Percentiles rank a stretch among this genome's conserved stretches.
These are phyloP conservation scores for Massariosphaeria phaeospora DNA, from an alignment of 495 filamentous ascomycete genomes.

Conservation along the genomic window DNA sequence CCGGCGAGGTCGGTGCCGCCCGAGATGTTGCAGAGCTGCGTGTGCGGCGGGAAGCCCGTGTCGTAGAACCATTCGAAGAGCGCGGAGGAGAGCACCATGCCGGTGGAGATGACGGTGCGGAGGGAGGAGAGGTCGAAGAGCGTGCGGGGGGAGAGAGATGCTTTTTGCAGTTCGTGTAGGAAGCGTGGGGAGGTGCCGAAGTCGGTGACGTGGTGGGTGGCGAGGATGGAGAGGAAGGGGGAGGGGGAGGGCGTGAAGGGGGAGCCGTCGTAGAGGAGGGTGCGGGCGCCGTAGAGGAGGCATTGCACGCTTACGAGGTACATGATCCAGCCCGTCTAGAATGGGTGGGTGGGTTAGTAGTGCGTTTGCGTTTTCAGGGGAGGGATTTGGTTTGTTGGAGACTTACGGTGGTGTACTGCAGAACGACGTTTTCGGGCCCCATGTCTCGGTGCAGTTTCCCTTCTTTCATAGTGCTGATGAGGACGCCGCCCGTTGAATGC, in stretches of 20 bases:
- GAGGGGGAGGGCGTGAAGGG: constrained; percentile 63
- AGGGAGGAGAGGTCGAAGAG: constrained; percentile 58
- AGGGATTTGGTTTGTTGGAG: constrained; percentile 3
- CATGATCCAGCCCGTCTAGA: constrained; percentile 76
- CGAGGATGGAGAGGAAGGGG: constrained; percentile 56
- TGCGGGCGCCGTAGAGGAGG: constrained; percentile 52
- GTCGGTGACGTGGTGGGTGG: constrained; percentile 52
- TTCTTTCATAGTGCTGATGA: constrained; percentile 60
- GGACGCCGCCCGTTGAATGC: constrained; percentile 59
- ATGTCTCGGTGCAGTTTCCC: constrained; percentile 54
- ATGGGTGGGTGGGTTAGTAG: not conserved
- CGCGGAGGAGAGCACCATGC: constrained; percentile 70
- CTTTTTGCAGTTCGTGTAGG: constrained; percentile 62
- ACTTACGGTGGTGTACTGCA: constrained; percentile 53
- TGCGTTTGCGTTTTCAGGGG: not conserved
- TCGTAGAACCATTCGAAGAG: constrained; percentile 83
- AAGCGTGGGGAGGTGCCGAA: constrained; percentile 71
- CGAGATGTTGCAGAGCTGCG: constrained; percentile 67
- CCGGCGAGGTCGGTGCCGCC: constrained; percentile 75
- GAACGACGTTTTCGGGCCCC: constrained; percentile 44
- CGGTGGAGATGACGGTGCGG: constrained; percentile 59
- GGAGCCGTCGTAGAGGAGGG: constrained; percentile 70
- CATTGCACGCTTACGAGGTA: constrained; percentile 56
- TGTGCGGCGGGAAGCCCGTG: constrained; percentile 58
- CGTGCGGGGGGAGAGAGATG: constrained; percentile 53